Base-by-base conservation (phyloP, 345 rosid genomes). In the Erysimum cheiranthoides region DNA sequence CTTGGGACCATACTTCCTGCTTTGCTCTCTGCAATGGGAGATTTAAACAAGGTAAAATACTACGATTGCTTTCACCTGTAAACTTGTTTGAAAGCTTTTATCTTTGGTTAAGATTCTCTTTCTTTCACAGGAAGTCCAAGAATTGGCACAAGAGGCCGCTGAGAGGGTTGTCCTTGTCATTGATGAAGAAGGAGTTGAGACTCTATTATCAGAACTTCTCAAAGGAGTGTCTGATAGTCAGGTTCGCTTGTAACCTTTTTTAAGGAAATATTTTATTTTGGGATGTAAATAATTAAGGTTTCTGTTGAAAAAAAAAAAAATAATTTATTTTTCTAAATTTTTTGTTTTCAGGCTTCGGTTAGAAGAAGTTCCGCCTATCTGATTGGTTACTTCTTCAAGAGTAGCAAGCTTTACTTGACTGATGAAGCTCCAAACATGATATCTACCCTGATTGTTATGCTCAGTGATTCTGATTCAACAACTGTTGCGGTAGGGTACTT, bases 401-500 rank as follows among this genome's bases (percentile, higher is more conserved):
- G 87, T 82, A 90, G 97, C 93, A 90, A 92, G 79, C 81, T 92
- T 49, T 89, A 89, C 84, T 86, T 95, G 87, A 93, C 82, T 83
- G 97, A 95, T 82, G 99, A 95, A 84, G 88, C 96, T 81, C 89
- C 97, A 40, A 95, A 89, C 76, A 88, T 90, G 91, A 92, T 92
- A 80, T 86, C 99, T 73, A 78, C 94, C 51, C 82, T 95, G 84
- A 88, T 94, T 80, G 68, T 95, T 75, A 78, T 92, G 87, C 96
- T 95, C 51, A 90, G 99, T 66, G 99, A 95, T 83, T 76, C 89
- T 27, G 93, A 95, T 74, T 80, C 97, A 50, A 85, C 84, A 62
- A 95, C 97, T 46, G 91, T 95, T 58, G 78, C 71, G 83, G 99
- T 95, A 90, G 52, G 74, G 76, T 43, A 67, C 58, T 28, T 76